Evolutionary conservation across 2,329 filamentous ascomycete species (phyloP).

Genomic region (Sclerotinia trifoliorum): DNA sequence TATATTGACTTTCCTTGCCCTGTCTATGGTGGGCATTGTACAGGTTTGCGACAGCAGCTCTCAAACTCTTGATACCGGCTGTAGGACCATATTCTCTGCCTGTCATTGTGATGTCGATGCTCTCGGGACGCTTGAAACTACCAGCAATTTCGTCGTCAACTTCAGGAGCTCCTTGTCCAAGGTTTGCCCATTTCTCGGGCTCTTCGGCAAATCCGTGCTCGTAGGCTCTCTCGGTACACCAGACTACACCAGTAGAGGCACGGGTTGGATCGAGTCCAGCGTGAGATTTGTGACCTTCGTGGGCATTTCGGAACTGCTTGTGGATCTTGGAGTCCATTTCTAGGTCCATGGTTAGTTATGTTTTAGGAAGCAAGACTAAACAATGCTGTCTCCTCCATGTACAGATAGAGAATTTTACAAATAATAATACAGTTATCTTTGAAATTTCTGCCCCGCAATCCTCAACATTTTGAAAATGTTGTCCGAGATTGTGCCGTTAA

Average conservation of each 20-base stretch:
- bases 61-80: slow-evolving; percentile 85
- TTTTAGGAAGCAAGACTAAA: not conserved
- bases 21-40: slow-evolving; percentile 92
- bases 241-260: slow-evolving; percentile 90
- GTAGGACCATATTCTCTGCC: slow-evolving; percentile 91
- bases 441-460: slow-evolving; percentile 5
- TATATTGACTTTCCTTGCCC: slow-evolving; percentile 86
- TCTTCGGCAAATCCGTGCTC: slow-evolving; percentile 87
- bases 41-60: slow-evolving; percentile 83
- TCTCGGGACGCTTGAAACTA: slow-evolving; percentile 78
- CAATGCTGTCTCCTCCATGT: not conserved
- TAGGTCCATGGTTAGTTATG: slow-evolving; percentile 41
- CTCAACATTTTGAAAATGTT: not conserved
- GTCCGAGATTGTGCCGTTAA: not conserved
- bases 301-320: slow-evolving; percentile 82
- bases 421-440: not conserved
- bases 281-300: slow-evolving; percentile 87
- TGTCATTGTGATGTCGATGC: slow-evolving; percentile 73
- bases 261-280: slow-evolving; percentile 85
- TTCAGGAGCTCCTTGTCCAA: slow-evolving; percentile 91
- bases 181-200: slow-evolving; percentile 82
- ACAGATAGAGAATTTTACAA: not conserved
- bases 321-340: slow-evolving; percentile 83
- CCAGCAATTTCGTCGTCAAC: slow-evolving; percentile 91
- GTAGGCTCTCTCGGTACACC: slow-evolving; percentile 83